Evolutionary conservation across 2,329 filamentous ascomycete species (phyloP).

Genomic region (Aspergillus oerlinghausenensis): DNA sequence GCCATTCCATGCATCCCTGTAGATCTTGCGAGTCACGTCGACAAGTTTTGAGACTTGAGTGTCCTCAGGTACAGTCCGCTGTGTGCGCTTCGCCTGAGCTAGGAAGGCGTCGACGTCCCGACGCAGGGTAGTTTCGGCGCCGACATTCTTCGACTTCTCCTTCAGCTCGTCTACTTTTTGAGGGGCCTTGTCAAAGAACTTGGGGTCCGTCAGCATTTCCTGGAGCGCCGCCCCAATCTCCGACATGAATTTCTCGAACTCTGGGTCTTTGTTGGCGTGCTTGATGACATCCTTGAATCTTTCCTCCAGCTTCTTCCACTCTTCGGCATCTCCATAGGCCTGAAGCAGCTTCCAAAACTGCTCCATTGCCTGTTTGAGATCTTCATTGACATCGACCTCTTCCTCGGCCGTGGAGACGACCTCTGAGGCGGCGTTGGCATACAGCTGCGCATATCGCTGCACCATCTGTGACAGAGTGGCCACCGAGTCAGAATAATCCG

Average conservation of each 20-base stretch:
- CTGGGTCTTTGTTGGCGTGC: slow-evolving; percentile 70
- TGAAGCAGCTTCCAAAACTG: slow-evolving; percentile 79
- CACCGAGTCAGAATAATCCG: slow-evolving; percentile 82
- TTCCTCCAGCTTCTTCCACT: slow-evolving; percentile 71
- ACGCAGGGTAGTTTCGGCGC: slow-evolving; percentile 62
- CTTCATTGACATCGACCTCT: slow-evolving; percentile 68
- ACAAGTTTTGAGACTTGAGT: slow-evolving; percentile 66
- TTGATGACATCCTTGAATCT: slow-evolving; percentile 66
- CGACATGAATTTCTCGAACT: slow-evolving; percentile 73
- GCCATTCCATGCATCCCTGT: slow-evolving; percentile 63
- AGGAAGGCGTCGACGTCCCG: slow-evolving; percentile 71
- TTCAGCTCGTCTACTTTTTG: slow-evolving; percentile 59
- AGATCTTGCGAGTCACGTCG: slow-evolving; percentile 62
- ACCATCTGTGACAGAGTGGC: slow-evolving; percentile 71
- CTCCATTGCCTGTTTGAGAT: slow-evolving; percentile 67
- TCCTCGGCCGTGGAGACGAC: slow-evolving; percentile 63
- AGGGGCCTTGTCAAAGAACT: slow-evolving; percentile 74
- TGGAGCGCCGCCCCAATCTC: slow-evolving; percentile 72
- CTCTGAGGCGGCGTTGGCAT: slow-evolving; percentile 68
- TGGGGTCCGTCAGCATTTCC: slow-evolving; percentile 76
- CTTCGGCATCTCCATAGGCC: slow-evolving; percentile 68
- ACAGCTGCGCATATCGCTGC: slow-evolving; percentile 71
- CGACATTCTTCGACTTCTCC: slow-evolving; percentile 53
- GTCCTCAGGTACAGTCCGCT: slow-evolving; percentile 67
- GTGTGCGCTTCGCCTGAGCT: slow-evolving; percentile 61